Evolutionary conservation across 2,329 filamentous ascomycete species (phyloP), one percentile per base, ranked within the genome.

Genomic region (Ascochyta fabae): DNA sequence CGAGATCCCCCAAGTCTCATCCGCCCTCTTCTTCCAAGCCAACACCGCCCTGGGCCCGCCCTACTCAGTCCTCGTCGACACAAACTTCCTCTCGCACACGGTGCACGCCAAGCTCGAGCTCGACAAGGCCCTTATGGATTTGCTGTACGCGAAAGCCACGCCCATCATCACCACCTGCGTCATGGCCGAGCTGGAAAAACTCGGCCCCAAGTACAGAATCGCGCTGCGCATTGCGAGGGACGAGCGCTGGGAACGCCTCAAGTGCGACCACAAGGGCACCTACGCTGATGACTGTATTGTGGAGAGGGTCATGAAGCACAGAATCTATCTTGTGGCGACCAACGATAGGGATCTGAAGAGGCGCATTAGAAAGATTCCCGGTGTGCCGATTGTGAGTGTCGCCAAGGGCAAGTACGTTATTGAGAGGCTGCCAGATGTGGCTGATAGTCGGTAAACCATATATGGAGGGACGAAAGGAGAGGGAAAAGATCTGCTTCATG

Each of bases 361-460:
- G 71, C 82, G 93, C 53, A 83, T 96, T 67, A 83, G 93, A 60
- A 97, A 96, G 79, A 86, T 95, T 48, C 88, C 88, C 1, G 88
- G 88, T 75, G 87, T 90, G 53, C 88, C 88, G 24, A 86, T 91
- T 66, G 84, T 96, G 82, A 92, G 88, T 69, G 91, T 95, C 26
- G 90, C 89, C 6, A 85, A 91, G 69, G 92, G 91, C 41, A 97
- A 97, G 77, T 98, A 97, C 77, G 88, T 94, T 43, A 95, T 99
- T 70, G 95, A 98, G 82, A 86, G 93, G 68, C 78, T 97, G 60
- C 93, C 93, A 5, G 90, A 92, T 76, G 91, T 91, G 34, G 90
- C 91, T 31, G 88, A 92, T 64, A 86, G 69, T 42, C 39, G 66
- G 35, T 72, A 38, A 56, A 24, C 2, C 26, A 24, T n/a, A 8